Conservation (phyloP, 768 basidiomycete genomes). For the Gloeostereum incarnatum region DNA sequence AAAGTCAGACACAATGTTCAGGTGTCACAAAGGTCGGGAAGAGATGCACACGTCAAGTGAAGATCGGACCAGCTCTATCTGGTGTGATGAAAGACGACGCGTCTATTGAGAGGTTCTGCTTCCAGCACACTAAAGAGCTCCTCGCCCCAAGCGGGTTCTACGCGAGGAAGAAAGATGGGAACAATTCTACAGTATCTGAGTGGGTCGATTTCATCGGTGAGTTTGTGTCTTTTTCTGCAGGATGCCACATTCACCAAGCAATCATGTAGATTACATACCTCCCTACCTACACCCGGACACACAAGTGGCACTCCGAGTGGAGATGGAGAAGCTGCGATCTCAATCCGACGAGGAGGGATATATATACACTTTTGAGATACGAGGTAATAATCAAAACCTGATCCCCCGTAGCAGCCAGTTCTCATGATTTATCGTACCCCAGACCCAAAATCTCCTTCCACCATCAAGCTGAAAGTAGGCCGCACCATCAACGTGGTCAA, state of each 20-base stretch:
- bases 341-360: conserved; percentile 58
- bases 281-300: conserved; percentile 52
- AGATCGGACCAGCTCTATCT: conserved; percentile 23
- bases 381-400: conserved; percentile 32
- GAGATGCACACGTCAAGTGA: conserved; percentile 53
- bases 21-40: conserved; percentile 58
- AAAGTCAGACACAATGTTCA: conserved; percentile 38
- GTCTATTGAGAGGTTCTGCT: conserved; percentile 43
- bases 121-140: conserved; percentile 53
- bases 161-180: conserved; percentile 29
- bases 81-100: conserved; percentile 16
- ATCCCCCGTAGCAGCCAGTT: background rate
- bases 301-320: conserved; percentile 40
- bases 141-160: conserved; percentile 48
- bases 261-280: conserved; percentile 61
- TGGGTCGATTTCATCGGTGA: conserved; percentile 55
- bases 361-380: conserved; percentile 78
- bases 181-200: conserved; percentile 10
- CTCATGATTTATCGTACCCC: background rate
- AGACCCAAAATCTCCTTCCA: conserved; percentile 12
- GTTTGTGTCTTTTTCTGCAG: conserved; percentile 9
- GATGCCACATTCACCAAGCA: conserved; percentile 7
- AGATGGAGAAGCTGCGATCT: conserved; percentile 36
- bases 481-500: conserved; percentile 65
- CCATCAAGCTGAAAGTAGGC: conserved; percentile 70